Conservation (phyloP, 73 alveolate genomes). For the Paramecium biaurelia region DNA sequence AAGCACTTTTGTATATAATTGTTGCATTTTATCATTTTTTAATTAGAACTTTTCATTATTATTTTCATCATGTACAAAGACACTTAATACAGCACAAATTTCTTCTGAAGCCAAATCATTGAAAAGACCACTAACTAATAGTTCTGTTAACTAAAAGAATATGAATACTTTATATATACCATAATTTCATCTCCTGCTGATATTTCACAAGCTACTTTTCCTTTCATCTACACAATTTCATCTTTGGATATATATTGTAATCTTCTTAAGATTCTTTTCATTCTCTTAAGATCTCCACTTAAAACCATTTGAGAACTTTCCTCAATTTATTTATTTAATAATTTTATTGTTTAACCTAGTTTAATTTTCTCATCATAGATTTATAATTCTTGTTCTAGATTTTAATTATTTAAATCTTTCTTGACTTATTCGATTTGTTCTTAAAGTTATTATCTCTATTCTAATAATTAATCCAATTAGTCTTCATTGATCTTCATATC, state of each 20-base stretch:
- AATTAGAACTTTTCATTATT: slow-evolving; percentile 69
- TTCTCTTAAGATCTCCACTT: slow-evolving; percentile 93
- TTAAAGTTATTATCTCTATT: slow-evolving; percentile 23
- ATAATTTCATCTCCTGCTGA: slow-evolving; percentile 96
- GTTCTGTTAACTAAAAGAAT: slow-evolving; percentile 72
- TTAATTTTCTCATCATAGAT: slow-evolving; percentile 70
- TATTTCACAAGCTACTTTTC: slow-evolving; percentile 98
- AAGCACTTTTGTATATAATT: slow-evolving; percentile 46
- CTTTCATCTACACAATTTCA: slow-evolving; percentile 93
- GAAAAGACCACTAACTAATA: slow-evolving; percentile 87
- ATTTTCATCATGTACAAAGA: slow-evolving; percentile 83
- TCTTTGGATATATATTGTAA: slow-evolving; percentile 89
- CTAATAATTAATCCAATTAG: slow-evolving; percentile 64
- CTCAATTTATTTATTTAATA: slow-evolving; percentile 64
- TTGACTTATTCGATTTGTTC: slow-evolving; percentile 44
- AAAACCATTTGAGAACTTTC: slow-evolving; percentile 87
- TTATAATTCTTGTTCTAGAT: slow-evolving; percentile 52
- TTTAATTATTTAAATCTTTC: slow-evolving; percentile 44
- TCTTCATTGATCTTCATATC: slow-evolving; percentile 95
- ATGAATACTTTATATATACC: background rate
- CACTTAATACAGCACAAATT: slow-evolving; percentile 91
- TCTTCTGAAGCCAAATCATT: slow-evolving; percentile 79
- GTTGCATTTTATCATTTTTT: slow-evolving; percentile 75
- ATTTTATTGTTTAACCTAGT: slow-evolving; percentile 51
- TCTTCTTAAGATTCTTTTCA: slow-evolving; percentile 98